A percentile compares a stretch with the other conserved stretches of the same genome.
Evolutionary conservation across 2,329 filamentous ascomycete species (phyloP).

Genomic region (Neopestalotiopsis sp.): DNA sequence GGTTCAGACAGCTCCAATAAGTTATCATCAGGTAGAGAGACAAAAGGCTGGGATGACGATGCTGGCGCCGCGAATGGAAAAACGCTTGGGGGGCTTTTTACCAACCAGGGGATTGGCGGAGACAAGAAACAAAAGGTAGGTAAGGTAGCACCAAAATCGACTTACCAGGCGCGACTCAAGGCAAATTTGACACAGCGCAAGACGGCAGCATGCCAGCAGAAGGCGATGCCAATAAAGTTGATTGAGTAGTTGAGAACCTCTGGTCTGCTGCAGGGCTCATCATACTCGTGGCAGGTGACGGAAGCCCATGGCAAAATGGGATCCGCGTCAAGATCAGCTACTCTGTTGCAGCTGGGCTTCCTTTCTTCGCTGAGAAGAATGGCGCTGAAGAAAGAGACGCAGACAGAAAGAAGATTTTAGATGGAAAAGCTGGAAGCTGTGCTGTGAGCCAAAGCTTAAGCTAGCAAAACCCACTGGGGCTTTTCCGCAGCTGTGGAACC

Average conservation of each 20-base stretch:
- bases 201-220: neutral
- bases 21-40: constrained; percentile 46
- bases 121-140: neutral
- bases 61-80: neutral
- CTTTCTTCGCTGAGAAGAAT: neutral
- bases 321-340: neutral
- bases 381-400: neutral
- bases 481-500: neutral
- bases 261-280: neutral
- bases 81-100: neutral
- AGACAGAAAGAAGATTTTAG: neutral
- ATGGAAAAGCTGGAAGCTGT: neutral
- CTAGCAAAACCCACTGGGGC: neutral
- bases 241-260: neutral
- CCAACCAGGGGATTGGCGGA: constrained; percentile 3
- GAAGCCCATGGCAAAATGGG: neutral
- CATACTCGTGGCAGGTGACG: neutral
- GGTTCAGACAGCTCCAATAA: constrained; percentile 83
- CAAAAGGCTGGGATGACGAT: neutral
- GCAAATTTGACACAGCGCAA: neutral
- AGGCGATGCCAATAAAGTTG: neutral
- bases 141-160: neutral
- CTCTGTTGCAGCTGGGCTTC: neutral
- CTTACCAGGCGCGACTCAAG: constrained; percentile 6
- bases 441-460: neutral